A percentile compares a stretch with the other conserved stretches of the same genome.
These are phyloP conservation scores for Viola odorata DNA, from an alignment of 345 rosid genomes.

Conservation along the genomic window DNA sequence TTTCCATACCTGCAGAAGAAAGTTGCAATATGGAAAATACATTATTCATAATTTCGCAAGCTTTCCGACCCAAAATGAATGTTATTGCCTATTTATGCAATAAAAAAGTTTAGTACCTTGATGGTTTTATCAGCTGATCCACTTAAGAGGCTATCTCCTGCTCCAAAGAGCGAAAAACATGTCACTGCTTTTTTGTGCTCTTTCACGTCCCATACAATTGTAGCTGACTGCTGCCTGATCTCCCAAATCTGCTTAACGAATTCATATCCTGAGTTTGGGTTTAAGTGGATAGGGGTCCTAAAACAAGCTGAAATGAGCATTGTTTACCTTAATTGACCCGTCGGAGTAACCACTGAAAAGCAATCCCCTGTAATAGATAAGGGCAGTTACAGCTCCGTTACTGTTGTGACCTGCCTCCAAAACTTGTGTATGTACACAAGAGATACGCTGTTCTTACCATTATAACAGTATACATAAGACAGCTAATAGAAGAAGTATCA, in stretches of 20 bases:
- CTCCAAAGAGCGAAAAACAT: conserved; percentile 67
- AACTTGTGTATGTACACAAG: conserved; percentile 89
- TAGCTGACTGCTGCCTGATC: conserved; percentile 46
- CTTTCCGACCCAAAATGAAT: neutral
- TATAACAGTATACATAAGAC: conserved; percentile 1
- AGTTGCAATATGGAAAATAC: neutral
- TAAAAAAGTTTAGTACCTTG: conserved; percentile 31
- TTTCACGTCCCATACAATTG: conserved; percentile 57
- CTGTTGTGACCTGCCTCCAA: conserved; percentile 51
- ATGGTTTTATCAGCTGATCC: conserved; percentile 85
- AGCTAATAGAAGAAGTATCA: neutral
- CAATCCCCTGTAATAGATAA: conserved; percentile 78
- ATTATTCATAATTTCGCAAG: neutral
- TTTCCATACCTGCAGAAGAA: conserved; percentile 64
- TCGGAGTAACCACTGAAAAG: conserved; percentile 79
- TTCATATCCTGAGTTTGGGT: too few species aligned
- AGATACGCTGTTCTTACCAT: conserved; percentile 63
- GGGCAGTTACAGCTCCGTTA: conserved; percentile 81
- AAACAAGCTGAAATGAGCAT: neutral
- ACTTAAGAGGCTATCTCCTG: conserved; percentile 73
- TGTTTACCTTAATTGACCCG: conserved; percentile 70
- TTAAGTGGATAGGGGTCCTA: too few species aligned
- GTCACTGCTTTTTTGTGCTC: conserved; percentile 75
- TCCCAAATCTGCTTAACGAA: conserved; percentile 58
- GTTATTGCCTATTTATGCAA: neutral